Percentiles rank a stretch among this genome's conserved stretches.
Evolutionary conservation across 2,329 filamentous ascomycete species (phyloP).

Genomic region (Sclerotinia borealis): DNA sequence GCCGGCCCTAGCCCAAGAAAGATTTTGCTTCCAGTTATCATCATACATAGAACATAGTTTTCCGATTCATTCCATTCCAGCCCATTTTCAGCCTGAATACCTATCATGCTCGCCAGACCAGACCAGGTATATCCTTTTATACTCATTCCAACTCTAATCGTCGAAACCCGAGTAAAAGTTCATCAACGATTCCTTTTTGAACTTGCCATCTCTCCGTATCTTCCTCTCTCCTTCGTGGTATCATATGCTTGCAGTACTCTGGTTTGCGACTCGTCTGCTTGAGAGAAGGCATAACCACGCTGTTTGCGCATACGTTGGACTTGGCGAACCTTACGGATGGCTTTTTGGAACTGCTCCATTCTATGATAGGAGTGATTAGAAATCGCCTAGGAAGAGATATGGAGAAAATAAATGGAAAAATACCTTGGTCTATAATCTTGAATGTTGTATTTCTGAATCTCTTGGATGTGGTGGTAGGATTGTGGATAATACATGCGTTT

Average conservation of each 20-base stretch:
- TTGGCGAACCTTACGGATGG: slow-evolving; percentile 95
- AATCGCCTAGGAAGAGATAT: slow-evolving; percentile 19
- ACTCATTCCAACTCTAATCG: not conserved
- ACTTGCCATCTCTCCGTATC: slow-evolving; percentile 86
- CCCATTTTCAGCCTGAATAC: not conserved
- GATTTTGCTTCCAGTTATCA: slow-evolving; percentile 4
- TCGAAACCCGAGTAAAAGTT: not conserved
- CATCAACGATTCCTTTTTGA: slow-evolving; percentile 16
- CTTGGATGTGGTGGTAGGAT: slow-evolving; percentile 95
- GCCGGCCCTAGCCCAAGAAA: slow-evolving; percentile 3
- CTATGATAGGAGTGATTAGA: slow-evolving; percentile 37
- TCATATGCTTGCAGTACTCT: slow-evolving; percentile 95
- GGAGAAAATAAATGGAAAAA: slow-evolving; percentile 29
- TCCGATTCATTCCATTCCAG: not conserved
- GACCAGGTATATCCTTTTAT: slow-evolving; percentile 1
- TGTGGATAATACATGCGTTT: slow-evolving; percentile 97
- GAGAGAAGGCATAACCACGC: slow-evolving; percentile 94
- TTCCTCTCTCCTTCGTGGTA: slow-evolving; percentile 83
- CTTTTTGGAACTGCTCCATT: slow-evolving; percentile 99
- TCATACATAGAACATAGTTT: slow-evolving; percentile 8
- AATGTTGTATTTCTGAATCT: slow-evolving; percentile 99
- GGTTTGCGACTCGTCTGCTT: slow-evolving; percentile 94
- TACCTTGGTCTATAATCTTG: slow-evolving; percentile 96
- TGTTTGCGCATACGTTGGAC: slow-evolving; percentile 99
- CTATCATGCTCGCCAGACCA: not conserved